These are phyloP conservation scores for Cyclotella distinguenda DNA, from an alignment of 108 stramenopile species.

Conservation along the genomic window DNA sequence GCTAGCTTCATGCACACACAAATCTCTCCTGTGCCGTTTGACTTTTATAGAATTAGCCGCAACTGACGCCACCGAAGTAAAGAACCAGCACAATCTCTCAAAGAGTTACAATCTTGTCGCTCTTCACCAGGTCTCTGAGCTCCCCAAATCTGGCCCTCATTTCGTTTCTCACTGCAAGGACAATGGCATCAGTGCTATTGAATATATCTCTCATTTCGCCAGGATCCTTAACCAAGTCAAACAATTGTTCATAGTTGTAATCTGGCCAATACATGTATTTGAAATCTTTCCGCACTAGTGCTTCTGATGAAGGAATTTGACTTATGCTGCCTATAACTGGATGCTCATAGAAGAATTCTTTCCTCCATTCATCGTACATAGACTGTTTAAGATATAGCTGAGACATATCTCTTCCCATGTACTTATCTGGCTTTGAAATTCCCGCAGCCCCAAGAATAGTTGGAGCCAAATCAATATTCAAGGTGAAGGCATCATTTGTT, in stretches of 20 bases:
- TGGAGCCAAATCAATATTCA: constrained; percentile 77
- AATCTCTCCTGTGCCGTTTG: too few relatives aligned
- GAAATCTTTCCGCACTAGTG: constrained; percentile 44
- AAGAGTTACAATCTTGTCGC: constrained; percentile 29
- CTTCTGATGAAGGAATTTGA: constrained; percentile 37
- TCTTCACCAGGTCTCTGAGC: constrained; percentile 21
- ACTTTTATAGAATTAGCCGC: too few relatives aligned
- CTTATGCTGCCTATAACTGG: constrained; percentile 7
- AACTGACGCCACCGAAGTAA: too few relatives aligned
- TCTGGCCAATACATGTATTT: constrained; percentile 82
- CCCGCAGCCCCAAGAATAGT: constrained; percentile 73
- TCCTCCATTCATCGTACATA: constrained; percentile 32
- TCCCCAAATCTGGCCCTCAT: constrained; percentile 30
- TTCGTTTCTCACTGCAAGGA: neutral
- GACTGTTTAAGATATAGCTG: constrained; percentile 52
- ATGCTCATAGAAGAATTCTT: constrained; percentile 62
- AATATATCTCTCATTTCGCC: constrained; percentile 67
- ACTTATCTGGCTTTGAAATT: constrained; percentile 48
- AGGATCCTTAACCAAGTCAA: constrained; percentile 69
- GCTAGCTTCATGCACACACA: too few relatives aligned
- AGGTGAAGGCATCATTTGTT: constrained; percentile 65
- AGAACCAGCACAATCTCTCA: too few relatives aligned
- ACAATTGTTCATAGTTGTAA: constrained; percentile 69
- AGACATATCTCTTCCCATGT: constrained; percentile 78
- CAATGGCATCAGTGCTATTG: constrained; percentile 24